phyloP scores from a whole-genome alignment of 2,329 filamentous ascomycete species.

The Phyllosticta capitalensis region DNA sequence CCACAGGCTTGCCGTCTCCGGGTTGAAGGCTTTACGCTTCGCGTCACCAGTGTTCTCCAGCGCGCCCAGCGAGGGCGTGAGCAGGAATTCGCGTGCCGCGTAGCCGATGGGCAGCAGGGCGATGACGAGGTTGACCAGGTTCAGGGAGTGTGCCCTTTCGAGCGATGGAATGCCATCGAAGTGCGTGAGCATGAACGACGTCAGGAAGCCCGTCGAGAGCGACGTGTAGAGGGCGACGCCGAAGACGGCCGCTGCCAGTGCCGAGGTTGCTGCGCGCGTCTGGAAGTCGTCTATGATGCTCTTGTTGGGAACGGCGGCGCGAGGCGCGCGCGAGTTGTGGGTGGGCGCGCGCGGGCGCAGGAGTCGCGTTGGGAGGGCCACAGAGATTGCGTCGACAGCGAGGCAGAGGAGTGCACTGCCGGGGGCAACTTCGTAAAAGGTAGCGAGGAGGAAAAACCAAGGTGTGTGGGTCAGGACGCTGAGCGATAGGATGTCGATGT shows the following conservation, averaged over 20 bases:
- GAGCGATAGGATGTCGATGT: conserved; percentile 35
- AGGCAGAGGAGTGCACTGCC: conserved; percentile 53
- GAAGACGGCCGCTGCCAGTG: conserved; percentile 66
- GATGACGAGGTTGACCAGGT: conserved; percentile 37
- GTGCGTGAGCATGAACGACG: conserved; percentile 60
- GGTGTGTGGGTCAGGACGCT: conserved; percentile 63
- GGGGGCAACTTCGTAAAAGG: conserved; percentile 65
- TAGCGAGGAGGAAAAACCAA: conserved; percentile 61
- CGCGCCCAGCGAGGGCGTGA: conserved; percentile 55
- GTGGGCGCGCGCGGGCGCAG: conserved; percentile 58
- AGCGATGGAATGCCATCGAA: conserved; percentile 66
- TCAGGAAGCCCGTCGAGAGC: conserved; percentile 57
- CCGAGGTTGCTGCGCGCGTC: conserved; percentile 47
- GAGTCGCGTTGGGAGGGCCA: conserved; percentile 64
- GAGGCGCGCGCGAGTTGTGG: conserved; percentile 46
- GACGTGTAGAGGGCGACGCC: conserved; percentile 60
- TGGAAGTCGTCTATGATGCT: conserved; percentile 30
- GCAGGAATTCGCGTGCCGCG: conserved; percentile 68
- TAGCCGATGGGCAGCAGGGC: conserved; percentile 59
- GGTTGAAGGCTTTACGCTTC: conserved; percentile 51
- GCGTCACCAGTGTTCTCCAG: conserved; percentile 39
- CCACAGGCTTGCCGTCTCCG: conserved; percentile 52
- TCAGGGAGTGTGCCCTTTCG: conserved; percentile 55
- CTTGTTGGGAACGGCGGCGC: conserved; percentile 28
- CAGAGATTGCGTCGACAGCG: conserved; percentile 57